Percentiles rank a stretch among this genome's conserved stretches.
phyloP scores from a whole-genome alignment of 345 rosid species.

The Rhodamnia rubescens region DNA sequence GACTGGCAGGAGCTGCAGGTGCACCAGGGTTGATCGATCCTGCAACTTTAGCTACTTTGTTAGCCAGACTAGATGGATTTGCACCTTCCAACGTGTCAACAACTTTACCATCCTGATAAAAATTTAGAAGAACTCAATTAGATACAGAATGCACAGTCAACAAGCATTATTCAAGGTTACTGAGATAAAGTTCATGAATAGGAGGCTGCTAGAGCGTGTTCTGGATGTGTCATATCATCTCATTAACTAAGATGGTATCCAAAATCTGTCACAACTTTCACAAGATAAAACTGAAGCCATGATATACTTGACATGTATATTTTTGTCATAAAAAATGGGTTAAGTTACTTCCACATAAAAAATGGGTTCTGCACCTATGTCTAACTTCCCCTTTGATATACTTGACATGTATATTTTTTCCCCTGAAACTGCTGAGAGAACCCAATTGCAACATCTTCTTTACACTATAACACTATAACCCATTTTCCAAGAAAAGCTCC shows the following conservation, averaged over 20 bases:
- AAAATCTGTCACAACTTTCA: not conserved
- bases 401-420: not conserved
- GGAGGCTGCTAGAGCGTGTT: not conserved
- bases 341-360: not conserved
- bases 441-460: not conserved
- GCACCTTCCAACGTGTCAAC: slow-evolving; percentile 90
- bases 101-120: slow-evolving; percentile 59
- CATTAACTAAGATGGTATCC: not conserved
- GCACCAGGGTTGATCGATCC: slow-evolving; percentile 51
- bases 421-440: not conserved
- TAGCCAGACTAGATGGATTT: slow-evolving; percentile 92
- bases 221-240: not conserved
- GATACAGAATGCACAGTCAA: not conserved
- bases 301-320: not conserved
- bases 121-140: not conserved
- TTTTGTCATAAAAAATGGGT: not conserved
- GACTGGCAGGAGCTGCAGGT: slow-evolving; percentile 98
- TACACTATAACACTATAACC: not conserved
- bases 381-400: not conserved
- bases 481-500: not conserved
- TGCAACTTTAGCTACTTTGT: slow-evolving; percentile 71
- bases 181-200: not conserved
- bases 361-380: not conserved
- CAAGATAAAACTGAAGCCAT: not conserved
- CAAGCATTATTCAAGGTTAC: not conserved